phyloP scores from a whole-genome alignment of 106 monocot species.

The Apostasia shenzhenica region DNA sequence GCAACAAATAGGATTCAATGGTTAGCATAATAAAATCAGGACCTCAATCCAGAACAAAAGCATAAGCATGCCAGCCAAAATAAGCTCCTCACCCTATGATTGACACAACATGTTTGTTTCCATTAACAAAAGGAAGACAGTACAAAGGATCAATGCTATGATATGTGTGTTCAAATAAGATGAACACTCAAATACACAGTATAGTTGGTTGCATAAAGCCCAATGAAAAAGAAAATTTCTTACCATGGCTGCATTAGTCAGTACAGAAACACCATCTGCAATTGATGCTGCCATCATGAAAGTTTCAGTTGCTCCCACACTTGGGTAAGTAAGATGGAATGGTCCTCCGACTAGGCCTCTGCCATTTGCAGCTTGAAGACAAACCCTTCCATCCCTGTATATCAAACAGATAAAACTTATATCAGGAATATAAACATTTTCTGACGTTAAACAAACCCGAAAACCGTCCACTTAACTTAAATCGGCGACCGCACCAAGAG shows the following conservation, averaged over 20 bases:
- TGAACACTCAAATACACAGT: background rate
- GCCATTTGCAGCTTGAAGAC: conserved; percentile 29
- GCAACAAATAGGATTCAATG: too few relatives aligned
- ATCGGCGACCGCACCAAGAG: conserved; percentile 29
- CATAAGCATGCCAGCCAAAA: too few relatives aligned
- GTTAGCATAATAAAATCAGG: too few relatives aligned
- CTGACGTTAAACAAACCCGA: too few relatives aligned
- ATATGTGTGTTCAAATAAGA: too few relatives aligned
- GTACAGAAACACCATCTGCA: conserved; percentile 36
- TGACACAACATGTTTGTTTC: too few relatives aligned
- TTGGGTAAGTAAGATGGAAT: conserved; percentile 46
- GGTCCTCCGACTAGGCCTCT: conserved; percentile 35
- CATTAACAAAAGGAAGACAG: too few relatives aligned
- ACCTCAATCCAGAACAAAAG: too few relatives aligned
- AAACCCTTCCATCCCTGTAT: conserved; percentile 38
- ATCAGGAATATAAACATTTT: too few relatives aligned
- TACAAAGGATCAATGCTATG: too few relatives aligned
- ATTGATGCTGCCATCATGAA: conserved; percentile 52
- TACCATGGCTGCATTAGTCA: conserved; percentile 46
- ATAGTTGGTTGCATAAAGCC: background rate
- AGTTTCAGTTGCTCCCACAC: conserved; percentile 52
- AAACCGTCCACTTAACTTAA: conserved; percentile 18
- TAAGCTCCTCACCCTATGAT: too few relatives aligned
- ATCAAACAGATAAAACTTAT: background rate
- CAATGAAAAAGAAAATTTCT: background rate